phyloP scores from a whole-genome alignment of 305 asterid species.

The Solanum aculeatissimum region DNA sequence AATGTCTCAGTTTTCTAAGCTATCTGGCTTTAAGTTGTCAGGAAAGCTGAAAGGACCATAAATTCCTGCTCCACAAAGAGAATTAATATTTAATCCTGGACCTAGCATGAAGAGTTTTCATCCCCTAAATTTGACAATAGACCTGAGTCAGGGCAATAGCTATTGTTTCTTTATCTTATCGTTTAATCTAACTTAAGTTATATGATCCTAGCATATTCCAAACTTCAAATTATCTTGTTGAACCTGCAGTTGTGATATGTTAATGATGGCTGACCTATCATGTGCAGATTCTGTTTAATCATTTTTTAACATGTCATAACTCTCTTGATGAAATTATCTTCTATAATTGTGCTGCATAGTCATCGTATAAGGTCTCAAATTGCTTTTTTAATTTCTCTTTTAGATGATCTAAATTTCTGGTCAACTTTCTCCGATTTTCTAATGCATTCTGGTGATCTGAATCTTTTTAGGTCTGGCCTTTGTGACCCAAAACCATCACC shows the following conservation, averaged over 20 bases:
- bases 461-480: constrained; percentile 41
- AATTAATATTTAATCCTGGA: not conserved
- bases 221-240: not conserved
- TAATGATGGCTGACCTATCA: not conserved
- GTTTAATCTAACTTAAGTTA: not conserved
- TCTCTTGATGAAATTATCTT: not conserved
- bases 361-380: not conserved
- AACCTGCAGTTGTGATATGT: not conserved
- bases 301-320: not conserved
- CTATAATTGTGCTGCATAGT: not conserved
- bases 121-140: not conserved
- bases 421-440: not conserved
- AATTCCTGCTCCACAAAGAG: not conserved
- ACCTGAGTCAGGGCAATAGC: not conserved
- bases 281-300: not conserved
- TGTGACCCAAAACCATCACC: constrained; percentile 61
- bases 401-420: not conserved
- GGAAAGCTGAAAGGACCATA: not conserved
- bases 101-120: not conserved
- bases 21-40: not conserved
- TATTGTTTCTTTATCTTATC: not conserved
- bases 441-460: not conserved
- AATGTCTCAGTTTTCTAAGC: not conserved
- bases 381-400: not conserved
- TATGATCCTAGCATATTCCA: not conserved